Evolutionary conservation across 768 basidiomycete species (phyloP).

Genomic region (Auriscalpium microsporum): DNA sequence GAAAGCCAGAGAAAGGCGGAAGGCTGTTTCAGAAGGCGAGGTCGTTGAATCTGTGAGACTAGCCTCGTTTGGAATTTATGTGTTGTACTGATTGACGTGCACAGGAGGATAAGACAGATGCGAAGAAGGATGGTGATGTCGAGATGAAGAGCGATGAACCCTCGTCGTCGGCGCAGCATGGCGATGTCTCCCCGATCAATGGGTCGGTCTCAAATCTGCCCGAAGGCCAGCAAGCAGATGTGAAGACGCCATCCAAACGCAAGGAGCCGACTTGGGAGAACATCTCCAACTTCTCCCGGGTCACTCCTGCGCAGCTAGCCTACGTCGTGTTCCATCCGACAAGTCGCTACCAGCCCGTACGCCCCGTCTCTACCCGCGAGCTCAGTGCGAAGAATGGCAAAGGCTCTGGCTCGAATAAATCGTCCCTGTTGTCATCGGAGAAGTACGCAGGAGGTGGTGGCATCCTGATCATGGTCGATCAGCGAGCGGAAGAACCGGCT

Average conservation of each 20-base stretch:
- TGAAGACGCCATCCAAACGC: constrained; percentile 38
- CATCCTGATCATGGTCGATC: constrained; percentile 77
- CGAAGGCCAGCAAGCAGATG: constrained; percentile 32
- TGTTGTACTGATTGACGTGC: constrained; percentile 5
- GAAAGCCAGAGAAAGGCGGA: constrained; percentile 90
- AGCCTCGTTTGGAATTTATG: not conserved
- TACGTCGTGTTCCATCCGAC: constrained; percentile 75
- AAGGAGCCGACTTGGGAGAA: constrained; percentile 77
- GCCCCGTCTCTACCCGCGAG: constrained; percentile 52
- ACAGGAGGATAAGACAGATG: constrained; percentile 48
- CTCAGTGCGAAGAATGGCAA: constrained; percentile 16
- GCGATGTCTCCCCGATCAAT: constrained; percentile 49
- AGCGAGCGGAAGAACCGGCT: constrained; percentile 55
- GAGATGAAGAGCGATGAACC: constrained; percentile 69
- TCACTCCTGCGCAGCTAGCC: constrained; percentile 82
- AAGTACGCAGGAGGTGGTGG: constrained; percentile 77
- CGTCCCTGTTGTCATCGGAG: constrained; percentile 33
- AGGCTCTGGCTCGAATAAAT: constrained; percentile 15
- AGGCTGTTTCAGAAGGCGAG: constrained; percentile 75
- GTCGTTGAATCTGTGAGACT: constrained; percentile 71
- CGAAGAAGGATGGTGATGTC: constrained; percentile 55
- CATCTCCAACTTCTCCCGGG: constrained; percentile 83
- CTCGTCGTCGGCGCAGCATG: constrained; percentile 34
- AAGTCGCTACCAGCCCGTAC: constrained; percentile 82
- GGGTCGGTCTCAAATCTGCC: constrained; percentile 44